Conservation (phyloP, 805 yeast species). For the Barnettozyma sucrosica region DNA sequence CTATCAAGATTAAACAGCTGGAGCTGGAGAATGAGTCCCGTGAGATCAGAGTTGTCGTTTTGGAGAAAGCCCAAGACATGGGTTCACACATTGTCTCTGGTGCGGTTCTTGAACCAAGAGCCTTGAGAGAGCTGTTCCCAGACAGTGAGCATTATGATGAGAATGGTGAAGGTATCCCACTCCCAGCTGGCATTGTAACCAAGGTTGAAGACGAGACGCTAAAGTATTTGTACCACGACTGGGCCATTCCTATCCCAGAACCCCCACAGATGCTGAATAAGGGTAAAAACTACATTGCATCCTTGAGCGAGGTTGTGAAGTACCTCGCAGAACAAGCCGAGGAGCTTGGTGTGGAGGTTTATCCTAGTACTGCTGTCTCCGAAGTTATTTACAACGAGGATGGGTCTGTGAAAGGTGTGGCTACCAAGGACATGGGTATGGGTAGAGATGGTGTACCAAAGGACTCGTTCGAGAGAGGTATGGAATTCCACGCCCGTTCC, state of each 20-base stretch:
- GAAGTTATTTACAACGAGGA: constrained; percentile 64
- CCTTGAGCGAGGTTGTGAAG: constrained; percentile 74
- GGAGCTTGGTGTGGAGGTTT: constrained; percentile 88
- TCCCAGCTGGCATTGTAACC: constrained; percentile 75
- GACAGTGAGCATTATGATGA: constrained; percentile 50
- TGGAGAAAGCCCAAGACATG: constrained; percentile 90
- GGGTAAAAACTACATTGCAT: constrained; percentile 78
- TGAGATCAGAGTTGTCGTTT: constrained; percentile 75
- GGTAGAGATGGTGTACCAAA: constrained; percentile 70
- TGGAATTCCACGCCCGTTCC: constrained; percentile 90
- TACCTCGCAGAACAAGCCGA: constrained; percentile 86
- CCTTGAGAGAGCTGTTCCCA: constrained; percentile 78
- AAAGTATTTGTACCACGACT: constrained; percentile 57
- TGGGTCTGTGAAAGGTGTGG: constrained; percentile 75
- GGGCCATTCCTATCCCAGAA: constrained; percentile 73
- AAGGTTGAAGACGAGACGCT: constrained; percentile 69
- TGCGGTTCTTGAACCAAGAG: constrained; percentile 88
- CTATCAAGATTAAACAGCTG: constrained; percentile 80
- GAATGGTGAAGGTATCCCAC: constrained; percentile 54
- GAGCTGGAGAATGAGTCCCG: constrained; percentile 61
- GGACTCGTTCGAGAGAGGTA: constrained; percentile 86
- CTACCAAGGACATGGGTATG: constrained; percentile 90
- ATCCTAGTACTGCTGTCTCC: constrained; percentile 83
- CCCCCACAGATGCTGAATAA: constrained; percentile 86
- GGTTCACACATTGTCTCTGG: constrained; percentile 93